These are phyloP conservation scores for Aspergillus brunneoviolaceus DNA, from an alignment of 2,329 filamentous ascomycete species.

Conservation along the genomic window DNA sequence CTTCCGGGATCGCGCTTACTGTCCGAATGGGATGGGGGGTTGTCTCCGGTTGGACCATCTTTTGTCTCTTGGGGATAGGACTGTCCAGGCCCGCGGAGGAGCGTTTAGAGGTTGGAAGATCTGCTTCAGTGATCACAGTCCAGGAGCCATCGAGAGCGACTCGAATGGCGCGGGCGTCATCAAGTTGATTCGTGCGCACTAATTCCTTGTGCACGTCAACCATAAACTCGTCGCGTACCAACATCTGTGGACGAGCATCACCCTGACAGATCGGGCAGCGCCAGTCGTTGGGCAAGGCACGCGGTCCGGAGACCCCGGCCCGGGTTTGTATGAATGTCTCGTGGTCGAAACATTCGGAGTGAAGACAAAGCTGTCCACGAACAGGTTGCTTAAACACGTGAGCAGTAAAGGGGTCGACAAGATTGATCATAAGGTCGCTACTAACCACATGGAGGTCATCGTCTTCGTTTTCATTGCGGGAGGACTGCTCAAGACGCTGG, in stretches of 20 bases:
- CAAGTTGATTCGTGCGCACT: slow-evolving; percentile 47
- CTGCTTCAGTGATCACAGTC: slow-evolving; percentile 51
- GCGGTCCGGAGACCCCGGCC: slow-evolving; percentile 45
- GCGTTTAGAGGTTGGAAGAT: slow-evolving; percentile 8
- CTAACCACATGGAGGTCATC: slow-evolving; percentile 65
- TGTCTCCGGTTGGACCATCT: not conserved
- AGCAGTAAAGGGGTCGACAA: slow-evolving; percentile 67
- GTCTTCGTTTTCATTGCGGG: slow-evolving; percentile 29
- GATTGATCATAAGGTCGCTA: slow-evolving; percentile 59
- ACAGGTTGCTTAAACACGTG: slow-evolving; percentile 69
- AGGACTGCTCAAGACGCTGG: slow-evolving; percentile 44
- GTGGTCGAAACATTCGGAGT: slow-evolving; percentile 89
- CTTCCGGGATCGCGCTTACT: not conserved
- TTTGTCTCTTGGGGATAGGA: not conserved
- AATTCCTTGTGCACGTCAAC: slow-evolving; percentile 60
- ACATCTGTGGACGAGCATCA: slow-evolving; percentile 71
- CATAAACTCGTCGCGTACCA: slow-evolving; percentile 75
- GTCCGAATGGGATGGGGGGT: not conserved
- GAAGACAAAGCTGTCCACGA: slow-evolving; percentile 67
- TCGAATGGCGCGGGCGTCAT: slow-evolving; percentile 59
- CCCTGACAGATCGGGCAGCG: slow-evolving; percentile 78
- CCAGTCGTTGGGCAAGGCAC: slow-evolving; percentile 59
- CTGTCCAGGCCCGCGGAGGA: not conserved
- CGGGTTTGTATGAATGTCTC: slow-evolving; percentile 74
- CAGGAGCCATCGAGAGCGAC: slow-evolving; percentile 66